Percentiles rank a stretch among this genome's conserved stretches.
These are phyloP conservation scores for Emericellopsis cladophorae DNA, from an alignment of 2,329 filamentous ascomycete species.

Conservation along the genomic window DNA sequence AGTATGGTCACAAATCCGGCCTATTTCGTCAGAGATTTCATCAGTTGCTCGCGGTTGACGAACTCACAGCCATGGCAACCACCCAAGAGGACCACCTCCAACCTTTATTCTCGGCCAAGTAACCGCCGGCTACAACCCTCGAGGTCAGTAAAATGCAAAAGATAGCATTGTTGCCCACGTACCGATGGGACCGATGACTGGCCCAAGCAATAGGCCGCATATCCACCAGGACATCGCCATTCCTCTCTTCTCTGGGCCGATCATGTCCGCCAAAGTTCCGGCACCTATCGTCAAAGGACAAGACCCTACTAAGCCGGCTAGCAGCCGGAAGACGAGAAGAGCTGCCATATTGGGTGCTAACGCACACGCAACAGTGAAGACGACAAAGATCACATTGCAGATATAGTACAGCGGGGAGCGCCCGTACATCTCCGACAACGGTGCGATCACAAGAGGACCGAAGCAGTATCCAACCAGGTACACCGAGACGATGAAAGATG, in stretches of 20 bases:
- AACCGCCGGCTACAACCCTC: conserved; percentile 23
- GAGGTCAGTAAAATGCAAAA: too few species aligned
- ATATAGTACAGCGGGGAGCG: conserved; percentile 27
- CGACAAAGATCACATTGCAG: conserved; percentile 33
- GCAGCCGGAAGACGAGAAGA: conserved; percentile 33
- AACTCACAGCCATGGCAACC: conserved; percentile 27
- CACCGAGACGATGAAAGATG: conserved; percentile 23
- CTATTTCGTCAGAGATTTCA: too few species aligned
- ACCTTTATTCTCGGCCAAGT: conserved; percentile 25
- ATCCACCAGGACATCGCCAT: conserved; percentile 32
- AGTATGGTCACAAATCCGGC: background rate
- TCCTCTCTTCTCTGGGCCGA: conserved; percentile 32
- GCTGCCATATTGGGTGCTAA: conserved; percentile 30
- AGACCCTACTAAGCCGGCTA: conserved; percentile 22
- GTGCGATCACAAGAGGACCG: conserved; percentile 39
- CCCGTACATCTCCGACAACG: conserved; percentile 37
- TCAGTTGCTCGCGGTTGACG: too few species aligned
- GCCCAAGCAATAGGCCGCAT: conserved; percentile 35
- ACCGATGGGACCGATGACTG: conserved; percentile 30
- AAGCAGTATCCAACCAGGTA: conserved; percentile 38
- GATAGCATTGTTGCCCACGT: conserved; percentile 3
- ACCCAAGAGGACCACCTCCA: conserved; percentile 42
- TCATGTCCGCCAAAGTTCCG: conserved; percentile 36
- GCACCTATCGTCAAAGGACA: conserved; percentile 33
- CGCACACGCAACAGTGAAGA: conserved; percentile 39